phyloP scores from a whole-genome alignment of 2,329 filamentous ascomycete species.

The Talaromyces sp. region DNA sequence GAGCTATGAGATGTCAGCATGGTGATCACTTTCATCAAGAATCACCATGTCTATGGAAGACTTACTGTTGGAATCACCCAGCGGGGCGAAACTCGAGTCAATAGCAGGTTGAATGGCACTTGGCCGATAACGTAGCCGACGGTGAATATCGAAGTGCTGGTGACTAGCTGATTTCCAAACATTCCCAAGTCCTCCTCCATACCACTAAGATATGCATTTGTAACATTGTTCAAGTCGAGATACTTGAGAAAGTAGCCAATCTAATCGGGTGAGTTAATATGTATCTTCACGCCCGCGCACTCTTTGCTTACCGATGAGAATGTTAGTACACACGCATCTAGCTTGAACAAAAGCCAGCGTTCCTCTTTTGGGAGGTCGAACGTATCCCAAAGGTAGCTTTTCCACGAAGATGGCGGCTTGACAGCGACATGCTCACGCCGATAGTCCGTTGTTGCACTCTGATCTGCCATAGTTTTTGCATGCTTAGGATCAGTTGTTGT shows the following conservation, averaged over 20 bases:
- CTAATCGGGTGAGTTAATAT: background rate
- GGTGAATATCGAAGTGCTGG: constrained; percentile 41
- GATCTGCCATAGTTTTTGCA: background rate
- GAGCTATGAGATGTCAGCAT: background rate
- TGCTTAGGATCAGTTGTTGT: background rate
- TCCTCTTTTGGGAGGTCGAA: constrained; percentile 23
- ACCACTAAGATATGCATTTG: constrained; percentile 41
- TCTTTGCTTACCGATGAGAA: constrained; percentile 25
- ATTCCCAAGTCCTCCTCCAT: constrained; percentile 38
- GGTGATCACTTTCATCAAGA: background rate
- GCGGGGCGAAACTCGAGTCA: constrained; percentile 44
- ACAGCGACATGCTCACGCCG: background rate
- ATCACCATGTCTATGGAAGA: background rate
- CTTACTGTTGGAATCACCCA: constrained; percentile 28
- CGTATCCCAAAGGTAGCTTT: constrained; percentile 24
- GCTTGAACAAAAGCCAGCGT: constrained; percentile 29
- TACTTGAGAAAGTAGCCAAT: constrained; percentile 28
- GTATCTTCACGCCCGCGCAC: too few relatives aligned
- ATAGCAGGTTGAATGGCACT: constrained; percentile 43
- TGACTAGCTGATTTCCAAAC: constrained; percentile 35
- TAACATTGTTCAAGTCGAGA: constrained; percentile 42
- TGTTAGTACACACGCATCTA: constrained; percentile 28
- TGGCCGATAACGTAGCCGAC: constrained; percentile 49
- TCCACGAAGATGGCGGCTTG: background rate
- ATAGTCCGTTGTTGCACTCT: background rate